Evolutionary conservation across 1,284 basidiomycete genomes (phyloP), one percentile per base, ranked within the genome.

Genomic region (Paramarasmius palmivorus): DNA sequence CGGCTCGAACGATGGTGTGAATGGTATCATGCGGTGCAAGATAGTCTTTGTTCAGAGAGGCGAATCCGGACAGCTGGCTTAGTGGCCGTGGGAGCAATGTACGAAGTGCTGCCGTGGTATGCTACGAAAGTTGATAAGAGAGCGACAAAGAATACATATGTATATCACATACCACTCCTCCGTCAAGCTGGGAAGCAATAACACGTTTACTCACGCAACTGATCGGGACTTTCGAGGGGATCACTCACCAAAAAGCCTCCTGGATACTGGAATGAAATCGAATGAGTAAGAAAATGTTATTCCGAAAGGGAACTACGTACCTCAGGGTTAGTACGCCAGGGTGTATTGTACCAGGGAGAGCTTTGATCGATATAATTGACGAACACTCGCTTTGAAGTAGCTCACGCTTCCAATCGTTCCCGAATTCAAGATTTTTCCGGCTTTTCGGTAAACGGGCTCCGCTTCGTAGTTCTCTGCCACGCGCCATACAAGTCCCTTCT

Each of bases 381-480:
- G n/a, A 1, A 77, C 75, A 17, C 78, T 73, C 25, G 79, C 75
- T 57, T 77, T 83, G 74, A 88, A 92, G 60, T 76, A 81, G 12
- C 73, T 75, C 37, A 93, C 74, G 40, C 81, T 74, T 29, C 90
- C 84, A 57, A 92, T 82, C 68, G 78, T 81, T 15, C 84, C 82
- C 53, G 73, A 68, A 2, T 67, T 68, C 54, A 92, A 77, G 2
- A 79, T 68, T 35, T 81, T 74, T 14, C 73, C 78, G 3, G 84
- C 88, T 2, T 70, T 72, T 39, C 73, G 69, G 74, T 76, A 72
- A 41, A 72, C 80, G 6, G 87, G 81, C 65, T 92, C 91, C 20
- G 82, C 82, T 63, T 92, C 89, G 59, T 72, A 90, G 70, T 93
- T 91, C 74, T 94, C 92, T 15, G 91, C 91, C n/a, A 93, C 81